phyloP scores from a whole-genome alignment of 768 basidiomycete genomes.

The Royoungia palumana region DNA sequence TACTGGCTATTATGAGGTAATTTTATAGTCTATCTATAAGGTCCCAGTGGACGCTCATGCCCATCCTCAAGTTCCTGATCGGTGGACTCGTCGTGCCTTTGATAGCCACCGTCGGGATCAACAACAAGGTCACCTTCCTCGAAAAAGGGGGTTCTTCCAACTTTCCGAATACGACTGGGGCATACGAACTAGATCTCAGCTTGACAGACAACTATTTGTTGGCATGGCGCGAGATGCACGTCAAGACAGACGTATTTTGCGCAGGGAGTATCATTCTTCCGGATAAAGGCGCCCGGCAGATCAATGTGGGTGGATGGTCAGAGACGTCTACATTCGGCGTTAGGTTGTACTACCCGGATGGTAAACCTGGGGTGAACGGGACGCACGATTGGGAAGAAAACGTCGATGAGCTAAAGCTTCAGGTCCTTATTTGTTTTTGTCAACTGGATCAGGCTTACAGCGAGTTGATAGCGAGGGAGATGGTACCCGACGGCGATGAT shows the following conservation, averaged over 20 bases:
- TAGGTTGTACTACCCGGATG: slow-evolving; percentile 70
- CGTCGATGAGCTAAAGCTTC: slow-evolving; percentile 49
- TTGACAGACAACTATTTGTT: slow-evolving; percentile 40
- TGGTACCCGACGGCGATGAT: slow-evolving; percentile 76
- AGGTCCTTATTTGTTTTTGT: slow-evolving; percentile 45
- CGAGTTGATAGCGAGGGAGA: slow-evolving; percentile 45
- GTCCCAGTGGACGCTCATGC: background rate
- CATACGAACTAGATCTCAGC: slow-evolving; percentile 71
- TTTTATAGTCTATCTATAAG: slow-evolving; percentile 13
- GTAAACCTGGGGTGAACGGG: slow-evolving; percentile 61
- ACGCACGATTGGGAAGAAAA: slow-evolving; percentile 84
- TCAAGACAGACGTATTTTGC: slow-evolving; percentile 79
- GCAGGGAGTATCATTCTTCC: slow-evolving; percentile 71
- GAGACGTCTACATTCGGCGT: slow-evolving; percentile 68
- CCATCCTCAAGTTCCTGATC: slow-evolving; percentile 38
- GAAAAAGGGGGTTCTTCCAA: slow-evolving; percentile 69
- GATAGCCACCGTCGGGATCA: slow-evolving; percentile 72
- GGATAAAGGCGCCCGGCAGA: slow-evolving; percentile 53
- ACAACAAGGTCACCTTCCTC: slow-evolving; percentile 78
- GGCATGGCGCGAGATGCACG: slow-evolving; percentile 76
- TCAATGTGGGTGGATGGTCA: slow-evolving; percentile 50
- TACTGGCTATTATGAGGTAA: slow-evolving; percentile 68
- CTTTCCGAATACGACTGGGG: slow-evolving; percentile 65
- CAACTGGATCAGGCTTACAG: too few relatives aligned
- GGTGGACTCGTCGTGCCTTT: slow-evolving; percentile 68